Percentiles rank a stretch among this genome's conserved stretches.
phyloP scores from a whole-genome alignment of 345 rosid genomes.

The Pugionium cornutum region DNA sequence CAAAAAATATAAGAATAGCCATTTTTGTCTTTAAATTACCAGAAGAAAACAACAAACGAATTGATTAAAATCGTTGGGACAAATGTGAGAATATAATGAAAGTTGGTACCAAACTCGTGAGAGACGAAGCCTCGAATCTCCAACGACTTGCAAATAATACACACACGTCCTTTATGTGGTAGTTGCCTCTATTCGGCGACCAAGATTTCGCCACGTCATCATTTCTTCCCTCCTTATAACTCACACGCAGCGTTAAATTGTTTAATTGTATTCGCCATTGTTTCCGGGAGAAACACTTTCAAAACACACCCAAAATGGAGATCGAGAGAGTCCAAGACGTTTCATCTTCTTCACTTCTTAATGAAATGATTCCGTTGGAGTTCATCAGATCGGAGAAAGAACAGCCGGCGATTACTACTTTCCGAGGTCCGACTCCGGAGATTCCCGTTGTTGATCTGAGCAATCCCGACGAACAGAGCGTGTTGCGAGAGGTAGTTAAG shows the following conservation, averaged over 20 bases:
- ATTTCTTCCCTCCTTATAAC: slow-evolving; percentile 23
- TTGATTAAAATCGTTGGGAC: too few species aligned
- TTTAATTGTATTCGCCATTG: slow-evolving; percentile 21
- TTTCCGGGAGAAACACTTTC: slow-evolving; percentile 1
- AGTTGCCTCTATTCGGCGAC: slow-evolving; percentile 35
- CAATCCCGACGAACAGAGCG: slow-evolving; percentile 29
- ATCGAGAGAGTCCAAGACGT: slow-evolving; percentile 55
- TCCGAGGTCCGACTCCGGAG: slow-evolving; percentile 47
- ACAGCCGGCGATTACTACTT: slow-evolving; percentile 69
- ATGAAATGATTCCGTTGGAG: slow-evolving; percentile 56
- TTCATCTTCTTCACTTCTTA: slow-evolving; percentile 32
- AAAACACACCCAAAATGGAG: slow-evolving; percentile 40
- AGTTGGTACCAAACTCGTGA: slow-evolving; percentile 28
- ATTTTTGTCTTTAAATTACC: too few species aligned
- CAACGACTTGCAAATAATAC: not conserved
- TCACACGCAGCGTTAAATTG: not conserved
- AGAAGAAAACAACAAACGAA: too few species aligned
- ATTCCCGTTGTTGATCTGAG: slow-evolving; percentile 53
- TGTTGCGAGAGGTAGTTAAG: slow-evolving; percentile 41
- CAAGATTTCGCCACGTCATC: slow-evolving; percentile 32
- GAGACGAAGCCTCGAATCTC: not conserved
- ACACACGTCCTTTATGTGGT: slow-evolving; percentile 38
- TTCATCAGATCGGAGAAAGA: slow-evolving; percentile 68
- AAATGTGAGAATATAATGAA: too few species aligned
- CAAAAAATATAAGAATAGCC: too few species aligned